Evolutionary conservation across 202 grass and related monocot genomes (phyloP).

Genomic region (Sporobolus alterniflorus): DNA sequence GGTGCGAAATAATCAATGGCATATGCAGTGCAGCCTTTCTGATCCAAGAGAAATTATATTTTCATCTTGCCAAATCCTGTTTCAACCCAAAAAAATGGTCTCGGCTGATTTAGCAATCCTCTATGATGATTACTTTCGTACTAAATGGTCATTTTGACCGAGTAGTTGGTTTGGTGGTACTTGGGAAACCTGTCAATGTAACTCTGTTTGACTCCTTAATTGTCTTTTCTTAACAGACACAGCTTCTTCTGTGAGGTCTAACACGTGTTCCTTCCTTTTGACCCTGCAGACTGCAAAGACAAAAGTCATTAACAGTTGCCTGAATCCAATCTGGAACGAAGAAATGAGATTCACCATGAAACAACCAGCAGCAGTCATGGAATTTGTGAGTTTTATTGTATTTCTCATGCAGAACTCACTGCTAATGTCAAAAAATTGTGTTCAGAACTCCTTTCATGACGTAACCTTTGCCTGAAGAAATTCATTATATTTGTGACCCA

Average conservation of each 20-base stretch:
- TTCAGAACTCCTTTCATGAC: not conserved
- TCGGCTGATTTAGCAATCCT: not conserved
- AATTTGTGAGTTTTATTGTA: conserved; percentile 54
- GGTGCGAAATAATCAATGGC: not conserved
- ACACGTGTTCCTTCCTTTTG: not conserved
- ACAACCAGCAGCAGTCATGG: conserved; percentile 60
- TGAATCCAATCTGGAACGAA: conserved; percentile 97
- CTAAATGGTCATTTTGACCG: not conserved
- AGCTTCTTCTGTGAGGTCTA: conserved; percentile 3
- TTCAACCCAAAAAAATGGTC: not conserved
- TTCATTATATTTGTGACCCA: not conserved
- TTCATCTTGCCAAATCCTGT: not conserved
- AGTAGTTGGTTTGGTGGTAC: not conserved
- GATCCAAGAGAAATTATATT: not conserved
- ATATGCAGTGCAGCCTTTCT: not conserved
- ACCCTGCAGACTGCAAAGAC: conserved; percentile 69
- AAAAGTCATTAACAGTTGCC: conserved; percentile 91
- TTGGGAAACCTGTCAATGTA: conserved; percentile 16
- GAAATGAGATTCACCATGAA: conserved; percentile 73
- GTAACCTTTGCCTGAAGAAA: not conserved
- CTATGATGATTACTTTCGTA: not conserved
- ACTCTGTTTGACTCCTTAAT: conserved; percentile 4
- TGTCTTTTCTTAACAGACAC: not conserved
- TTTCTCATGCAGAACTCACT: conserved; percentile 7
- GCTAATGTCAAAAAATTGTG: not conserved